Evolutionary conservation across 2,329 filamentous ascomycete species (phyloP), one percentile per base, ranked within the genome.

Genomic region (Emydomyces testavorans): DNA sequence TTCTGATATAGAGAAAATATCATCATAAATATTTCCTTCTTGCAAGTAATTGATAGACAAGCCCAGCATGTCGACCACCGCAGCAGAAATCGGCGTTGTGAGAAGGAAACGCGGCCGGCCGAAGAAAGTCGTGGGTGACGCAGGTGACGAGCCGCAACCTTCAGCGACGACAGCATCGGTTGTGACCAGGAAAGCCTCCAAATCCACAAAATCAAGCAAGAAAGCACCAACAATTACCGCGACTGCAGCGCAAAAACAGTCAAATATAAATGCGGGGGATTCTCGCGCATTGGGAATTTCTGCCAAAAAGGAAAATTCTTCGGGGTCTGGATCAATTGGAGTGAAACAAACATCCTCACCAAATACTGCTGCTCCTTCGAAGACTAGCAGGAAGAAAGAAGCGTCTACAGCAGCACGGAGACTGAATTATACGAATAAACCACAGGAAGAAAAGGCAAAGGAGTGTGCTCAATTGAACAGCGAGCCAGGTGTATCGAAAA

Each of bases 41-140:
- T 35, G 6, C 11, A 16, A 39, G 18, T 11, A n/a, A 23, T 39
- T 2, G 5, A 23, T 13, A 23, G 13, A 16, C 10, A n/a, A 23
- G 10, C 16, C 24, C 10, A 26, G 6, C 11, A 41, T 26, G 24
- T 16, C 38, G 38, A 41, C 31, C 15, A 6, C 42, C 10, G 15
- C 31, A 46, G 42, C 42, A 13, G n/a, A 24, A 24, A 32, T 37
- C n/a, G 40, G 23, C 2, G 40, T 43, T 13, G 41, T 44, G 28
- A 47, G 40, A 18, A 47, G 23, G 18, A 47, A 47, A 35, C 35
- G 45, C 11, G 45, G 45, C 13, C 36, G 45, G 3, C 45, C 45
- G 3, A 35, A 41, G 45, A 48, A 48, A 41, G 29, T 48, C 8
- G 29, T 45, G 11, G 16, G 15, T 6, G 44, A 31, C 13, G 4